Conservation (phyloP, 257 asterid species). For the Salvia miltiorrhiza region DNA sequence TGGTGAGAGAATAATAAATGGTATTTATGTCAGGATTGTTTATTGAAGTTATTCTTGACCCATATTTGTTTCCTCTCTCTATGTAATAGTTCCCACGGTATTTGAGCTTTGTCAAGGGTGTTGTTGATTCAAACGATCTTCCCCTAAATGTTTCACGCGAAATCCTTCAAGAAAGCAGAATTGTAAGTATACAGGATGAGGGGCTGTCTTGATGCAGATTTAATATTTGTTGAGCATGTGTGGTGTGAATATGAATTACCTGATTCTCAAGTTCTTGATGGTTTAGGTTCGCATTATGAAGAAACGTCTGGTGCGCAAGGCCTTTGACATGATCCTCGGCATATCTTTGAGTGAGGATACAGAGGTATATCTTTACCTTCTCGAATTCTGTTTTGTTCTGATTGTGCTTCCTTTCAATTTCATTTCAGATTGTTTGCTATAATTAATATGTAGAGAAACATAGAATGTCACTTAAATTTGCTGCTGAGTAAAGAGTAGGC, state of each 20-base stretch:
- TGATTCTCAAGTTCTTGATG: constrained; percentile 14
- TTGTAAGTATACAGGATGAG: constrained; percentile 54
- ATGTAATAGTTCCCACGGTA: constrained; percentile 84
- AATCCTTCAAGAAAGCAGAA: constrained; percentile 97
- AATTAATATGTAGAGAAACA: not conserved
- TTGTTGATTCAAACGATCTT: constrained; percentile 97
- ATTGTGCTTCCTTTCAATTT: not conserved
- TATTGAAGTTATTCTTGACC: not conserved
- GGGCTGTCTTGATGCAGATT: not conserved
- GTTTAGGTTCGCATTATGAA: constrained; percentile 88
- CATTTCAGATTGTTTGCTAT: constrained; percentile 8
- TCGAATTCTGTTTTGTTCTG: constrained; percentile 7
- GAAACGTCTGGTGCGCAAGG: constrained; percentile 98
- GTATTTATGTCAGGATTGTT: not conserved
- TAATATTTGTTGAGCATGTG: not conserved
- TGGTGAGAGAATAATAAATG: constrained; percentile 54
- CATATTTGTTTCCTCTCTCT: constrained; percentile 17
- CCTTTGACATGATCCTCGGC: constrained; percentile 96
- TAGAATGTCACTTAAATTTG: not conserved
- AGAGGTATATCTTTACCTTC: constrained; percentile 47
- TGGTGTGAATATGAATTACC: not conserved
- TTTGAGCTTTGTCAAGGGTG: constrained; percentile 94
- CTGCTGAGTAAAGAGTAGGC: not conserved
- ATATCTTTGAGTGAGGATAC: constrained; percentile 78
- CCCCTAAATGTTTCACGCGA: constrained; percentile 97